These are phyloP conservation scores for Eragrostis nindensis DNA, from an alignment of 176 grass and related monocot genomes.

Conservation along the genomic window DNA sequence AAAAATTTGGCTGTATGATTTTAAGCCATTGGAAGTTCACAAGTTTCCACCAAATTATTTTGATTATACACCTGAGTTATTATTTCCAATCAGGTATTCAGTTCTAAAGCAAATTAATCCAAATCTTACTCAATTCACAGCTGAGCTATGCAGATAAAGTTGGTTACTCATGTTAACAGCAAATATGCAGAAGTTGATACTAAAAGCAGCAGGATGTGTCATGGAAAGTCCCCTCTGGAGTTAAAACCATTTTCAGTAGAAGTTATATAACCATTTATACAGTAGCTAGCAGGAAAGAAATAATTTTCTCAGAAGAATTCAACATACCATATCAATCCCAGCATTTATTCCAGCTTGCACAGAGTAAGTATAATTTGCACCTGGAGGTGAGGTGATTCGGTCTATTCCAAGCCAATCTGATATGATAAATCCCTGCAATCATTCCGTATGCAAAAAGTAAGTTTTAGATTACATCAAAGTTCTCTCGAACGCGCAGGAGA, in stretches of 20 bases:
- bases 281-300: slow-evolving; percentile 32
- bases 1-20: not conserved
- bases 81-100: not conserved
- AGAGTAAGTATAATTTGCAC: slow-evolving; percentile 92
- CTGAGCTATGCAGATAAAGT: slow-evolving; percentile 14
- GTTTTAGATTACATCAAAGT: slow-evolving; percentile 24
- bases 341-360: slow-evolving; percentile 91
- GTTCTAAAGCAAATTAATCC: slow-evolving; percentile 24
- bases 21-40: not conserved
- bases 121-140: not conserved
- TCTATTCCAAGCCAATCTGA: slow-evolving; percentile 96
- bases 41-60: slow-evolving; percentile 7
- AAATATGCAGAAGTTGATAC: slow-evolving; percentile 8
- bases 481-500: too few relatives aligned
- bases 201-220: slow-evolving; percentile 6
- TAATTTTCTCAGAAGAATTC: slow-evolving; percentile 29
- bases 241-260: not conserved
- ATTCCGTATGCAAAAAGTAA: slow-evolving; percentile 25
- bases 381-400: slow-evolving; percentile 72
- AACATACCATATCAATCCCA: slow-evolving; percentile 87
- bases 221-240: not conserved
- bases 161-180: not conserved
- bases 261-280: slow-evolving; percentile 5
- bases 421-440: slow-evolving; percentile 89
- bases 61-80: not conserved